Conservation (phyloP, 805 yeast genomes). For the Wickerhamiella slavikovae region DNA sequence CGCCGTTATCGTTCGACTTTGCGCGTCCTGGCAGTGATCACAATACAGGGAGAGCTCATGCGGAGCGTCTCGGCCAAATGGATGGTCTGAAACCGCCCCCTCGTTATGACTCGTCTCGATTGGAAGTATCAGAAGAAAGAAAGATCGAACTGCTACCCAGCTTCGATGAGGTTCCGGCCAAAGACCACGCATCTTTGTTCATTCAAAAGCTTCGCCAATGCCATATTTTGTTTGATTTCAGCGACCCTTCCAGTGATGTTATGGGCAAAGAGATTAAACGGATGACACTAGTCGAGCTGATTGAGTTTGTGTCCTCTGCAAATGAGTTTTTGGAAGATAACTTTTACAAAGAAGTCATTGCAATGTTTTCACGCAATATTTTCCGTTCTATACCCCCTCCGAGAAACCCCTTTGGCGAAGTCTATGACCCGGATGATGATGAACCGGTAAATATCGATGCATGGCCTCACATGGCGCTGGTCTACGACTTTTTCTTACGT, state of each 20-base stretch:
- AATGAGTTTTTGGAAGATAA: conserved; percentile 69
- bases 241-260: conserved; percentile 79
- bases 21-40: background rate
- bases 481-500: conserved; percentile 80
- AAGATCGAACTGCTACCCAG: conserved; percentile 59
- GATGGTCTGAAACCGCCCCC: conserved; percentile 74
- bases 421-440: conserved; percentile 95
- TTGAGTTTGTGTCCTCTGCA: conserved; percentile 66
- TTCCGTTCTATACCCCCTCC: conserved; percentile 97
- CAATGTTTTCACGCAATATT: conserved; percentile 73
- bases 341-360: conserved; percentile 71
- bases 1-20: background rate
- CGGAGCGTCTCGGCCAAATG: conserved; percentile 41
- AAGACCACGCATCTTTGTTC: conserved; percentile 60
- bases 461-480: conserved; percentile 98
- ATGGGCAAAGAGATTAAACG: conserved; percentile 86
- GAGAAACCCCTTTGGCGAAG: conserved; percentile 89
- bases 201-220: conserved; percentile 84
- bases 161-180: conserved; percentile 74
- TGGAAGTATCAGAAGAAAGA: conserved; percentile 53
- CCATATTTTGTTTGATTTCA: conserved; percentile 81
- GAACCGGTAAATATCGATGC: conserved; percentile 92
- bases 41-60: conserved; percentile 23
- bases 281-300: conserved; percentile 68
- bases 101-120: conserved; percentile 80